These are phyloP conservation scores for Spathaspora passalidarum DNA, from an alignment of 805 yeast species.

Conservation along the genomic window DNA sequence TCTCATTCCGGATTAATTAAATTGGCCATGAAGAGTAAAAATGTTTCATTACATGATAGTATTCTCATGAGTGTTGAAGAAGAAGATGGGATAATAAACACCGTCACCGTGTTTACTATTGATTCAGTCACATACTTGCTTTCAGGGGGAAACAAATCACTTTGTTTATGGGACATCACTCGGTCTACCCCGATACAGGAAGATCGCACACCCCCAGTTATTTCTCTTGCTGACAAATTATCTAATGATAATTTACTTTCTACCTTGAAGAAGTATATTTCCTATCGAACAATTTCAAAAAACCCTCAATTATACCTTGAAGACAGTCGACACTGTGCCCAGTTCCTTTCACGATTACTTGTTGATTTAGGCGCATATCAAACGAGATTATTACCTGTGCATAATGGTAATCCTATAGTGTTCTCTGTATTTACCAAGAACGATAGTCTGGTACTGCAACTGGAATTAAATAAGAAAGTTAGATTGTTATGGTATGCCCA, in stretches of 20 bases:
- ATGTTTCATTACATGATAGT: constrained; percentile 9
- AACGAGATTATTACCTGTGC: constrained; percentile 67
- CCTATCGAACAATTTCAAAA: constrained; percentile 77
- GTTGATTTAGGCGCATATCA: constrained; percentile 66
- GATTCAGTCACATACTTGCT: constrained; percentile 45
- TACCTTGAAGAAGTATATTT: constrained; percentile 58
- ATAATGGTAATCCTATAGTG: constrained; percentile 82
- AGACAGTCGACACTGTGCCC: constrained; percentile 86
- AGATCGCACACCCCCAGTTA: background rate
- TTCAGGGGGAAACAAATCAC: constrained; percentile 71
- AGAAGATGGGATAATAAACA: constrained; percentile 50
- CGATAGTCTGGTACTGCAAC: background rate
- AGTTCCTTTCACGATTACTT: constrained; percentile 60
- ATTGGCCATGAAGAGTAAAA: constrained; percentile 17
- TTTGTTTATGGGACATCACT: constrained; percentile 67
- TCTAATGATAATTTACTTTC: constrained; percentile 63
- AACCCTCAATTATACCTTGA: constrained; percentile 64
- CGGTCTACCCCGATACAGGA: constrained; percentile 15
- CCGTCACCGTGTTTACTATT: constrained; percentile 47
- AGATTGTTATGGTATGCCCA: constrained; percentile 90
- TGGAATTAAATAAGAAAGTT: constrained; percentile 3
- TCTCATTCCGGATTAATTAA: constrained; percentile 39
- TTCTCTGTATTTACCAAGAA: constrained; percentile 66
- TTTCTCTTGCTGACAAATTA: constrained; percentile 18
- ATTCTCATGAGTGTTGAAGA: constrained; percentile 8